These are phyloP conservation scores for Cercospora zeina DNA, from an alignment of 2,329 filamentous ascomycete genomes.

Conservation along the genomic window DNA sequence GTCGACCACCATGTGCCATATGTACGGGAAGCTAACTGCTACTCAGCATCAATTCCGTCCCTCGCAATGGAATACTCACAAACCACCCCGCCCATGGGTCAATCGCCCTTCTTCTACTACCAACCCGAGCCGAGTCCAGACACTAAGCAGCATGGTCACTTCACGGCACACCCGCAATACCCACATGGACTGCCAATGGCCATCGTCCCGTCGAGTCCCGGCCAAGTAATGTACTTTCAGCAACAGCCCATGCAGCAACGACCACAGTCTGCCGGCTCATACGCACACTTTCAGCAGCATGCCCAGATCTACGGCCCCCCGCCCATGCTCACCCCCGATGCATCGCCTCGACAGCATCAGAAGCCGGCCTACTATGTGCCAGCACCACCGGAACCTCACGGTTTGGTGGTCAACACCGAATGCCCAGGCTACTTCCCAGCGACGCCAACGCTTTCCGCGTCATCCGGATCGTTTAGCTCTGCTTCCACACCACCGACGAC, in stretches of 20 bases:
- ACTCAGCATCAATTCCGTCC: slow-evolving; percentile 25
- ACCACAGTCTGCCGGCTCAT: slow-evolving; percentile 37
- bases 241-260: slow-evolving; percentile 52
- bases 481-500: slow-evolving; percentile 80
- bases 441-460: slow-evolving; percentile 79
- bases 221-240: slow-evolving; percentile 56
- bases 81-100: slow-evolving; percentile 59
- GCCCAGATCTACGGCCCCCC: slow-evolving; percentile 59
- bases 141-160: slow-evolving; percentile 72
- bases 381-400: slow-evolving; percentile 53
- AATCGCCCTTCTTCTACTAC: slow-evolving; percentile 85
- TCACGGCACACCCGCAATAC: slow-evolving; percentile 57
- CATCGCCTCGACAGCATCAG: slow-evolving; percentile 71
- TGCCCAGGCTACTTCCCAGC: slow-evolving; percentile 73
- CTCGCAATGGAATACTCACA: slow-evolving; percentile 43
- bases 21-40: slow-evolving; percentile 27
- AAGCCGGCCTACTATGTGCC: slow-evolving; percentile 69
- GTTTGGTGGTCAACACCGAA: slow-evolving; percentile 67
- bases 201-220: slow-evolving; percentile 49
- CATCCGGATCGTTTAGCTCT: slow-evolving; percentile 77
- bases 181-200: slow-evolving; percentile 52
- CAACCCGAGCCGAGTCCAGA: slow-evolving; percentile 72
- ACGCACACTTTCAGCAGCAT: slow-evolving; percentile 44
- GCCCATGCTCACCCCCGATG: slow-evolving; percentile 69
- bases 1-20: slow-evolving; percentile 22